phyloP scores from a whole-genome alignment of 78 protist species.

The Cyanophora paradoxa region DNA sequence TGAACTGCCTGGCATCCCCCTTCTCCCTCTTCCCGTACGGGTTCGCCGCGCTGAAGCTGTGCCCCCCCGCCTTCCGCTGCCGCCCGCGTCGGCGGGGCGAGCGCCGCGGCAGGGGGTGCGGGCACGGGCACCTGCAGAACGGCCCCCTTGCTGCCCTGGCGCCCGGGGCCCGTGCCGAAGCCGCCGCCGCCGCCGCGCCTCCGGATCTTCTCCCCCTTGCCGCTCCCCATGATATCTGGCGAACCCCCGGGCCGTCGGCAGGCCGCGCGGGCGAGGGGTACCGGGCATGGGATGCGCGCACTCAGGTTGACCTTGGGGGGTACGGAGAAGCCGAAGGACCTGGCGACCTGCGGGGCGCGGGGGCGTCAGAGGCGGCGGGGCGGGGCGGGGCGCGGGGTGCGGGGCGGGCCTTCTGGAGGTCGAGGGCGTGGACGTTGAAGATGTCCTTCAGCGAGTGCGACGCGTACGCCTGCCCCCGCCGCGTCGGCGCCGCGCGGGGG shows the following conservation, averaged over 20 bases:
- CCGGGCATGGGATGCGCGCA: background rate
- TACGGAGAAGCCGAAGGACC: constrained; percentile 61
- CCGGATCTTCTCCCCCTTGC: background rate
- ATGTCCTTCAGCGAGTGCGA: constrained; percentile 86
- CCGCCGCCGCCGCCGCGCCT: background rate
- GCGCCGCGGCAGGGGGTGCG: background rate
- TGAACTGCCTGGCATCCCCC: background rate
- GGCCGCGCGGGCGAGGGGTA: background rate
- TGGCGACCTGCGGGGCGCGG: constrained; percentile 11
- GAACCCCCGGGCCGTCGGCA: background rate
- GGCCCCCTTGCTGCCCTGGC: background rate
- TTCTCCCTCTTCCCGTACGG: background rate
- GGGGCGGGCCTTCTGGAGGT: constrained; percentile 43
- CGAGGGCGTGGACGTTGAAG: constrained; percentile 78
- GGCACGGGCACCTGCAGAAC: background rate
- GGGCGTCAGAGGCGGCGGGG: background rate
- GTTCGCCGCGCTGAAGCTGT: background rate
- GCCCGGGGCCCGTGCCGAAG: background rate
- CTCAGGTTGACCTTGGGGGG: constrained; percentile 64
- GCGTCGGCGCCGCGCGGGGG: too few species aligned
- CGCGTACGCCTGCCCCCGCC: constrained; percentile 89
- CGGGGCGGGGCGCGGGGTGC: background rate
- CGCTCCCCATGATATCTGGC: background rate
- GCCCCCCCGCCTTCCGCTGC: background rate
- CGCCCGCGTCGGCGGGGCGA: background rate